These are phyloP conservation scores for Saposhnikovia divaricata DNA, from an alignment of 129 eudicot species.

Conservation along the genomic window DNA sequence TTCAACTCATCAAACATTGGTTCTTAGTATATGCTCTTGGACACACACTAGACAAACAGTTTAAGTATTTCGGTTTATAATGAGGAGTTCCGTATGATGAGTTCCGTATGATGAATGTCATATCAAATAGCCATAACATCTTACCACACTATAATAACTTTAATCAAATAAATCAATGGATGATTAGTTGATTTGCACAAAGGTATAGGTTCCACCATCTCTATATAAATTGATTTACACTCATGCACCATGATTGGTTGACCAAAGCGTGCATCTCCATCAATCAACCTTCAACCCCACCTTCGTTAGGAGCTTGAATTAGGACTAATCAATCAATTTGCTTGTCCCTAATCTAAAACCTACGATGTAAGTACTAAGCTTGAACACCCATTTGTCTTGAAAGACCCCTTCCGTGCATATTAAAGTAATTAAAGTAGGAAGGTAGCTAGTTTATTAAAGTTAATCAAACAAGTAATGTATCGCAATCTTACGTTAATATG, in stretches of 20 bases:
- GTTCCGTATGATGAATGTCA: neutral
- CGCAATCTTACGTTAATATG: constrained; percentile 1
- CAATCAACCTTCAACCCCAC: constrained; percentile 1
- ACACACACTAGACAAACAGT: no score
- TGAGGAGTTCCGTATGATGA: no score
- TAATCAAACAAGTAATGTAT: neutral
- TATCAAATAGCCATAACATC: neutral
- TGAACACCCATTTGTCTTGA: no score
- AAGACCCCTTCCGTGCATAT: no score
- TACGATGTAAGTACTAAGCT: no score
- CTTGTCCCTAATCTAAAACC: constrained; percentile 2
- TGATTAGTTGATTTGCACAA: neutral
- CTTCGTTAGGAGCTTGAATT: neutral
- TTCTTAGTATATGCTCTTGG: no score
- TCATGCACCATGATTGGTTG: neutral
- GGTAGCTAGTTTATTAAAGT: neutral
- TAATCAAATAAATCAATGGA: neutral
- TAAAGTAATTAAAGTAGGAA: neutral
- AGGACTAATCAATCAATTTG: neutral
- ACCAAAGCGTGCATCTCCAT: constrained; percentile 5
- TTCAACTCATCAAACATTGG: no score
- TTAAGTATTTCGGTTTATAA: no score
- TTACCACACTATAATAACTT: neutral
- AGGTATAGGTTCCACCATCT: neutral
- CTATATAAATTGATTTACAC: neutral